Evolutionary conservation across 768 basidiomycete species (phyloP), one percentile per base, ranked within the genome.

Genomic region (Amanita jacksonii): DNA sequence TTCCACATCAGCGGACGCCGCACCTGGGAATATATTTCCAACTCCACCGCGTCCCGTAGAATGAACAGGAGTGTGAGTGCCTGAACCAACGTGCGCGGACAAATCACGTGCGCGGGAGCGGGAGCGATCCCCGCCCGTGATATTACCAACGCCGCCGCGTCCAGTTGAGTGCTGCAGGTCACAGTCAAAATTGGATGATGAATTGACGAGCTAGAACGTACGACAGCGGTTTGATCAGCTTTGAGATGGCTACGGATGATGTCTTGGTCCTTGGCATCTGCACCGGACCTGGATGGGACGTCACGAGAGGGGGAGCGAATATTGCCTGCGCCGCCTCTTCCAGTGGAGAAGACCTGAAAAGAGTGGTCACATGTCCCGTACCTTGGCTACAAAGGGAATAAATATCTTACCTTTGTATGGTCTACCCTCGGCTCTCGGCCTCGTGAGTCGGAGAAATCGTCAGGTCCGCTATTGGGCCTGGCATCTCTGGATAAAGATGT

Each of bases 241-340:
- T 54, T 58, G 6, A 53, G 49, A 28, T 68, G 65, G 10, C 62
- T 50, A 7, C 59, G 54, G 43, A 77, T 64, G 1, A 73, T 54
- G 8, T 65, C 60, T n/a, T 63, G 53, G 49, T 75, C 71, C 40
- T 52, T 51, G 8, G 62, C 53, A 16, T 62, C 61, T 1, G 54
- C 52, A 5, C 33, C 25, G 8, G 40, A 0, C 3, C 62, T 10
- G 58, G 46, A 13, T 52, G 53, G 54, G 41, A 52, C 52, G 31
- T 78, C 80, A 27, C 79, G 74, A 18, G 85, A 86, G 1, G 79
- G 80, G 1, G 86, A 83, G 45, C 85, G 79, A 40, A 92, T 79
- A 69, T 93, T 93, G 7, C 89, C 90, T 6, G 74, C 74, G 12
- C 90, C 90, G 20, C 90, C 89, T 40, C 88, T 77, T 8, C 90